Evolutionary conservation across 306 rosid species (phyloP), one percentile per base, ranked within the genome.

Genomic region (Cicer bijugum): DNA sequence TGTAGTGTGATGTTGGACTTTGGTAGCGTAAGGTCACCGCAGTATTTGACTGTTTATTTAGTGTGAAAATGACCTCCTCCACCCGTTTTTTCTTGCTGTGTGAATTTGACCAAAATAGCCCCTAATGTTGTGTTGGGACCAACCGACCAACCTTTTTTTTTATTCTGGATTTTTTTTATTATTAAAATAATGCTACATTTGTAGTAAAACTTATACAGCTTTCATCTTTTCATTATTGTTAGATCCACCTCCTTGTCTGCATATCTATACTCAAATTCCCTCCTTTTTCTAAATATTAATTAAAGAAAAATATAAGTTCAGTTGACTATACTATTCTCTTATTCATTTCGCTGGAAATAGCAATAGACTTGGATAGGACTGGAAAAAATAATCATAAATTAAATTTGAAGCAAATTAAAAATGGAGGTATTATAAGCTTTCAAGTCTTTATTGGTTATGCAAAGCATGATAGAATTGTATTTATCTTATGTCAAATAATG

Each of bases 21-120:
- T 23, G 73, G 84, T 80, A 52, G 92, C 84, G 83, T 77, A 67
- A 80, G 81, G 77, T 84, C 69, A 73, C 89, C 55, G 89, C 85
- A 14, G 52, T 51, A 44, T 83, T 85, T 82, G 89, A 83, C 87
- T 79, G 71, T 74, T 77, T 12, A 70, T 67, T 77, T 12, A 68
- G 67, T 70, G 78, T 45, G 78, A 78, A 78, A 78, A 39, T 50
- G 42, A 14, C 37, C 19, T 47, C 14, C 7, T 16, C 9, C n/a
- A 4, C 1, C 67, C 61, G 1, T 57, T 39, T 64, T 48, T 15
- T 65, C 47, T 39, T 81, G 9, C 9, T 7, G 0, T 56, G 46
- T 52, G 64, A 10, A 67, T 71, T 79, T 79, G 79, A 82, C 96
- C 65, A 67, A 64, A 77, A 75, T 58, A 59, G 45, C 90, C 84